A percentile compares a stretch with the other conserved stretches of the same genome.
Evolutionary conservation across 257 asterid genomes (phyloP).

Genomic region (Scutellaria minor): DNA sequence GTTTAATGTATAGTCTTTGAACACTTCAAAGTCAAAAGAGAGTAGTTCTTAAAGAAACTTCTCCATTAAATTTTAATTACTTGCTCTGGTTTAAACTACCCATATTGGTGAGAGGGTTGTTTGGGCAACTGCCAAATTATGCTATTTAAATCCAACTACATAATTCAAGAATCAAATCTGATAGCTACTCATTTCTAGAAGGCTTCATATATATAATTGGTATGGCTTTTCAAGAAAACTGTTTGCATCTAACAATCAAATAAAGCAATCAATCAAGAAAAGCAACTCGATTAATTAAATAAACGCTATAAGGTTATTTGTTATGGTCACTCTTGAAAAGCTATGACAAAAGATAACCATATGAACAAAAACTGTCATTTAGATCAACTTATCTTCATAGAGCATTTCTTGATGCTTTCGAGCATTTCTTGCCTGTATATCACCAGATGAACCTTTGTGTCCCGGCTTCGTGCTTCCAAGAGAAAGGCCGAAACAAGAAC

Average conservation of each 20-base stretch:
- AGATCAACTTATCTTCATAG: no score
- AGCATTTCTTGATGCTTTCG: no score
- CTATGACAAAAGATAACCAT: neutral
- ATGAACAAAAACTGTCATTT: no score
- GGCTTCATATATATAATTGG: neutral
- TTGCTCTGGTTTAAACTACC: no score
- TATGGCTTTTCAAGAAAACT: neutral
- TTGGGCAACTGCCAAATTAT: no score
- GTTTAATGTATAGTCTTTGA: neutral
- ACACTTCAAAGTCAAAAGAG: neutral
- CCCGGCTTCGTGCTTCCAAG: conserved; percentile 83
- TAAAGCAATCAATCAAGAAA: neutral
- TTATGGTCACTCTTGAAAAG: neutral
- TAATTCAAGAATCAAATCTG: neutral
- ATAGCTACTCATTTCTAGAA: conserved; percentile 25
- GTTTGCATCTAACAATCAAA: conserved; percentile 2
- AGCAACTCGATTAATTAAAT: neutral
- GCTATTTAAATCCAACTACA: neutral
- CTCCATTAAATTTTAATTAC: no score
- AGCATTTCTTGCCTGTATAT: neutral
- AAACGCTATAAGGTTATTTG: neutral
- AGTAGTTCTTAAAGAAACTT: no score
- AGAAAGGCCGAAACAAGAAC: conserved; percentile 86
- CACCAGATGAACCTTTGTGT: conserved; percentile 88
- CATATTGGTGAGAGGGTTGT: no score